Evolutionary conservation across 1,284 basidiomycete genomes (phyloP).

Genomic region (Xerocomus cyaneibrunnescens): DNA sequence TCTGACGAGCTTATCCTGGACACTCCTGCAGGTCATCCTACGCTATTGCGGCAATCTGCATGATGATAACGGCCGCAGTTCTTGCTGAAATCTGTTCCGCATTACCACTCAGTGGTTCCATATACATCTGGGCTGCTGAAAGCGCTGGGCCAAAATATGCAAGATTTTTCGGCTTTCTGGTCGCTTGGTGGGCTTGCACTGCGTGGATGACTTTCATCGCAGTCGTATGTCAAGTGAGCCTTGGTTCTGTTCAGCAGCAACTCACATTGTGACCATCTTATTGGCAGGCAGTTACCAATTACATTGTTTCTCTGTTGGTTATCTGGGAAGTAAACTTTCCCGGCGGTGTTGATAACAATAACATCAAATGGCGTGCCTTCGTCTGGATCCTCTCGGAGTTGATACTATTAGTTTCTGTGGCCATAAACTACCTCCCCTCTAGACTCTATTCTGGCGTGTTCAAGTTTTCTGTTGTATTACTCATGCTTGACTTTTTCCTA

Average conservation of each 20-base stretch:
- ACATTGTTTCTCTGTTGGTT: slow-evolving; percentile 76
- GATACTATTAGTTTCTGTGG: slow-evolving; percentile 64
- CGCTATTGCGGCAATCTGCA: slow-evolving; percentile 75
- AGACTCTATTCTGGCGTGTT: slow-evolving; percentile 71
- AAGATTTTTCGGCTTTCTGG: slow-evolving; percentile 81
- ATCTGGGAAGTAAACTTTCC: slow-evolving; percentile 80
- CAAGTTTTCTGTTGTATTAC: slow-evolving; percentile 66
- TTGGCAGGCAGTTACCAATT: slow-evolving; percentile 76
- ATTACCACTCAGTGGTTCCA: slow-evolving; percentile 81
- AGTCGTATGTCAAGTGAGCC: slow-evolving; percentile 71
- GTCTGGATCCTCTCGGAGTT: slow-evolving; percentile 79
- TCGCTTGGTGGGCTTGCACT: slow-evolving; percentile 87
- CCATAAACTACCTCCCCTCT: slow-evolving; percentile 82
- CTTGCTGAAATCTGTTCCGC: slow-evolving; percentile 87
- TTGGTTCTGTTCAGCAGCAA: background rate
- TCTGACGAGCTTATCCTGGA: slow-evolving; percentile 3
- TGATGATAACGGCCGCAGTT: slow-evolving; percentile 81
- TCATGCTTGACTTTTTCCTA: slow-evolving; percentile 81
- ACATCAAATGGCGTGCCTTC: slow-evolving; percentile 79
- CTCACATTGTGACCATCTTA: background rate
- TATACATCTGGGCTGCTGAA: slow-evolving; percentile 90
- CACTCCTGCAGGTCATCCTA: slow-evolving; percentile 68
- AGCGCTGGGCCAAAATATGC: slow-evolving; percentile 83
- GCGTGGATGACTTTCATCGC: slow-evolving; percentile 91
- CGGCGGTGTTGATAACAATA: slow-evolving; percentile 65